Conservation (phyloP, 2,329 filamentous ascomycete species). For the Sphaceloma murrayae region DNA sequence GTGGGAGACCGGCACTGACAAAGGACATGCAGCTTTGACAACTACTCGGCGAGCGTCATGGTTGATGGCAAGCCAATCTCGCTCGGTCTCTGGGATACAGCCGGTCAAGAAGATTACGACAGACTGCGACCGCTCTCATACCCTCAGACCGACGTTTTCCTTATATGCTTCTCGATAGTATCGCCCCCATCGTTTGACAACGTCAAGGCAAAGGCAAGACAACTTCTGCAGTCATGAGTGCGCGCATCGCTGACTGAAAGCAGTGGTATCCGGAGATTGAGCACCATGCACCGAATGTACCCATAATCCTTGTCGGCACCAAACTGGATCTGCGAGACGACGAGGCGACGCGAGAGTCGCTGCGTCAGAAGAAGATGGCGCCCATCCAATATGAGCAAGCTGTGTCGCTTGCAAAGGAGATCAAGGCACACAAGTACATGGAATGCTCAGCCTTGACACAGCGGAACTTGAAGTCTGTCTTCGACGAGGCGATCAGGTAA, state of each 20-base stretch:
- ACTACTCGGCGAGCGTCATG: constrained; percentile 98
- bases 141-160: constrained; percentile 94
- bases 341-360: constrained; percentile 65
- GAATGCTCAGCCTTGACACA: constrained; percentile 97
- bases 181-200: constrained; percentile 97
- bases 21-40: constrained; percentile 66
- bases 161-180: constrained; percentile 98
- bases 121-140: constrained; percentile 89
- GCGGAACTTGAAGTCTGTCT: constrained; percentile 94
- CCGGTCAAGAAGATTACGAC: constrained; percentile 97
- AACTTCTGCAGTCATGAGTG: not conserved
- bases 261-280: constrained; percentile 98
- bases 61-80: constrained; percentile 97
- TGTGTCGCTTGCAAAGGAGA: constrained; percentile 80
- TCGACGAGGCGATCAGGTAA: constrained; percentile 96
- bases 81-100: constrained; percentile 95
- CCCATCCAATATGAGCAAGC: constrained; percentile 95
- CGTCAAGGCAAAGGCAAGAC: constrained; percentile 86
- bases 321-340: constrained; percentile 95
- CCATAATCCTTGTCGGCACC: constrained; percentile 93
- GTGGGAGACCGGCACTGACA: constrained; percentile 18
- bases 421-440: constrained; percentile 91
- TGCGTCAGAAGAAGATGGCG: constrained; percentile 89
- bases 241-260: not conserved
- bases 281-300: constrained; percentile 88